A percentile compares a stretch with the other conserved stretches of the same genome.
These are phyloP conservation scores for Malassezia psittaci DNA, from an alignment of 1,284 basidiomycete species.

Conservation along the genomic window DNA sequence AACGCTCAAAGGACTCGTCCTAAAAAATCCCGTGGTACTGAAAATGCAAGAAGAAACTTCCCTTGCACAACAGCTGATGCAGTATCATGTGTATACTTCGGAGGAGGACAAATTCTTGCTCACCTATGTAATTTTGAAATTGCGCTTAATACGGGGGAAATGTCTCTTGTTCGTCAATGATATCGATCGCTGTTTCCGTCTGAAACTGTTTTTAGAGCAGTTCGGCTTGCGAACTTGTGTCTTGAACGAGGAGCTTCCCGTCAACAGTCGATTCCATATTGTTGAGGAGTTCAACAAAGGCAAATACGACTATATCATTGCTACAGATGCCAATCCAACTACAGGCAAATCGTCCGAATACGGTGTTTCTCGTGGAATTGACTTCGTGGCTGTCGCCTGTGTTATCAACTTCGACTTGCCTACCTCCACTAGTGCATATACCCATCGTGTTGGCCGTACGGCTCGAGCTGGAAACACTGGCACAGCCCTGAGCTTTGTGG, in stretches of 20 bases:
- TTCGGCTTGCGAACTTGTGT: slow-evolving; percentile 95
- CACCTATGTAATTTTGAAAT: slow-evolving; percentile 84
- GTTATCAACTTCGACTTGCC: slow-evolving; percentile 98
- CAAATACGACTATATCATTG: slow-evolving; percentile 96
- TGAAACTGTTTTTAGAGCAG: slow-evolving; percentile 94
- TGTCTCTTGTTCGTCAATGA: slow-evolving; percentile 95
- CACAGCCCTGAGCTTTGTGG: slow-evolving; percentile 80
- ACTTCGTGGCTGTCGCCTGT: slow-evolving; percentile 93
- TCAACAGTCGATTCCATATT: slow-evolving; percentile 90
- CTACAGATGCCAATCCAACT: slow-evolving; percentile 67
- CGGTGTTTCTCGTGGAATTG: slow-evolving; percentile 88
- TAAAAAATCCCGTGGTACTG: slow-evolving; percentile 69
- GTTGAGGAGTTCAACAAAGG: slow-evolving; percentile 99
- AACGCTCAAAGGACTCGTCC: slow-evolving; percentile 71
- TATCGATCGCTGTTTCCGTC: slow-evolving; percentile 82
- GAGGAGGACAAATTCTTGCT: slow-evolving; percentile 94
- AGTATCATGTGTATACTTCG: slow-evolving; percentile 50
- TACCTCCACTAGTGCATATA: slow-evolving; percentile 75
- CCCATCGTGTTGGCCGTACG: slow-evolving; percentile 89
- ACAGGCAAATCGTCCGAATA: slow-evolving; percentile 55
- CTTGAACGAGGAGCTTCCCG: slow-evolving; percentile 85
- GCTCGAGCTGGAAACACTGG: slow-evolving; percentile 89
- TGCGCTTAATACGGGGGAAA: slow-evolving; percentile 89
- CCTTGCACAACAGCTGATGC: slow-evolving; percentile 24
- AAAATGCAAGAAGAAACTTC: slow-evolving; percentile 25